Conservation (phyloP, 192 early-diverging fungal species). For the Podila minutissima region DNA sequence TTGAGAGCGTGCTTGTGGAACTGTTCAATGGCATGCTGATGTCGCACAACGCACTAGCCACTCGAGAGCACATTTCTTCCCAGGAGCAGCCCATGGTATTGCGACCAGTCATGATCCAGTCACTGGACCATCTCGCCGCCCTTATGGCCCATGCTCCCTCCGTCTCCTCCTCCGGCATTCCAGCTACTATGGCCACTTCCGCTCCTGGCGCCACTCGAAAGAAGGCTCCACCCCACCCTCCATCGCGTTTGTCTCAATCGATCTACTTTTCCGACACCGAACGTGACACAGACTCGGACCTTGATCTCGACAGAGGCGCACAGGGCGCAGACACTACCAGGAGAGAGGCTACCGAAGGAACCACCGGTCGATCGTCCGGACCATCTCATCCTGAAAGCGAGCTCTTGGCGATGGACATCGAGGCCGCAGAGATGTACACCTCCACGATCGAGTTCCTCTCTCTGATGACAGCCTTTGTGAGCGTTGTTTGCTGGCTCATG, state of each 20-base stretch:
- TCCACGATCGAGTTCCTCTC: constrained; percentile 51
- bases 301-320: neutral
- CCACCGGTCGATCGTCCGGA: neutral
- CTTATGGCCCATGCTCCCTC: constrained; percentile 5
- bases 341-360: neutral
- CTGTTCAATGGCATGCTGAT: constrained; percentile 32
- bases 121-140: constrained; percentile 18
- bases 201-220: neutral
- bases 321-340: neutral
- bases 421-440: constrained; percentile 20
- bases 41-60: constrained; percentile 31
- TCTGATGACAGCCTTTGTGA: constrained; percentile 59
- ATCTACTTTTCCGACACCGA: constrained; percentile 7
- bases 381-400: constrained; percentile 1
- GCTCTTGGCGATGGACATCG: constrained; percentile 15
- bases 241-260: constrained; percentile 22
- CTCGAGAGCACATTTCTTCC: constrained; percentile 35
- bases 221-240: constrained; percentile 12
- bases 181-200: neutral
- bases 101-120: constrained; percentile 19
- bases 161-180: neutral
- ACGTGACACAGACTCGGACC: constrained; percentile 2
- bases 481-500: constrained; percentile 52
- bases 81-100: constrained; percentile 33
- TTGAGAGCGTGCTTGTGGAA: constrained; percentile 38